phyloP scores from a whole-genome alignment of 1,139 yeast species.

The Yamadazyma mexicana region DNA sequence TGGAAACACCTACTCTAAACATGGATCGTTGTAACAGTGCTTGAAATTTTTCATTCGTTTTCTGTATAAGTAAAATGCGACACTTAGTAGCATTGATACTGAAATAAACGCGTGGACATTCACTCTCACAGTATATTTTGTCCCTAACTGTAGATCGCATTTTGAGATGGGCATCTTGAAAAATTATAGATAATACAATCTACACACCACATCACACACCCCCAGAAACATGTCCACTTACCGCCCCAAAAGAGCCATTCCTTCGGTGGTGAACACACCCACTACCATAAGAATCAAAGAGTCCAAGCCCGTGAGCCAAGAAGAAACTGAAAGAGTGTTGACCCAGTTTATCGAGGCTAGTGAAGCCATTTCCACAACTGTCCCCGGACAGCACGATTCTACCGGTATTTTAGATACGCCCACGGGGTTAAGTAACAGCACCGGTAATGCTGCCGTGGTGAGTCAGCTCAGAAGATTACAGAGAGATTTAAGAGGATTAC shows the following conservation, averaged over 20 bases:
- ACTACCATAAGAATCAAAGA: conserved; percentile 41
- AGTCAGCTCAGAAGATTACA: conserved; percentile 68
- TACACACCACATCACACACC: too few species aligned
- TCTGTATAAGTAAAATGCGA: not conserved
- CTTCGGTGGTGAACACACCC: conserved; percentile 51
- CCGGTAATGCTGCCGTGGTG: conserved; percentile 35
- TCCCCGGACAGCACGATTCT: conserved; percentile 17
- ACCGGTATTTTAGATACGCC: conserved; percentile 10
- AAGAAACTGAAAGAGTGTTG: conserved; percentile 47
- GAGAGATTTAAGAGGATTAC: conserved; percentile 72
- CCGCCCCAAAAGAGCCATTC: conserved; percentile 40
- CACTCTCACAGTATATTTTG: not conserved
- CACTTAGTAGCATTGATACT: not conserved
- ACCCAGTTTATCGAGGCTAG: conserved; percentile 47
- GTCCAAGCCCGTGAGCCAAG: conserved; percentile 28
- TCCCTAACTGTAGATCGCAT: conserved; percentile 1
- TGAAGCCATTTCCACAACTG: conserved; percentile 23
- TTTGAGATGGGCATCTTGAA: conserved; percentile 9
- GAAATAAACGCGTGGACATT: conserved; percentile 3
- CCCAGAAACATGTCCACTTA: conserved; percentile 26
- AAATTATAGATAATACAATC: conserved; percentile 4
- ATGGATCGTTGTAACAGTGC: not conserved
- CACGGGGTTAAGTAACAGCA: conserved; percentile 25
- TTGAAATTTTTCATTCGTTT: not conserved
- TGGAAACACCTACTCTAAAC: conserved; percentile 5